Conservation (phyloP, 2,329 filamentous ascomycete species). For the Epicoccum nigrum region DNA sequence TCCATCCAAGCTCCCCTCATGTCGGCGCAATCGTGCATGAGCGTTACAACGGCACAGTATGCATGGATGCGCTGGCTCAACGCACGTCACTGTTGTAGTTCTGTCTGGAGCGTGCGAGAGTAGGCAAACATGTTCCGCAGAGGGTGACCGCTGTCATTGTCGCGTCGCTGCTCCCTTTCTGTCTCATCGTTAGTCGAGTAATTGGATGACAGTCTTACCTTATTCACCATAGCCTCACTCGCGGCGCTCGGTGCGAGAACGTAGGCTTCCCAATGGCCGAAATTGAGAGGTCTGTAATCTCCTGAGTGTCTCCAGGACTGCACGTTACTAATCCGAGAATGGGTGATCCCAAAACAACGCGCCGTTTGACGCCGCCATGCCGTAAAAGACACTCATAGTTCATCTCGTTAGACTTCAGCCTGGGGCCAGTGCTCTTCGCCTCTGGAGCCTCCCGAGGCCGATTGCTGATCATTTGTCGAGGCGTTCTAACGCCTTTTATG, state of each 20-base stretch:
- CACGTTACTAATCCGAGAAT: constrained; percentile 29
- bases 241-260: constrained; percentile 11
- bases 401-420: constrained; percentile 23
- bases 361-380: constrained; percentile 37
- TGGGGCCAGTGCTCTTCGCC: constrained; percentile 30
- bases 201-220: constrained; percentile 21
- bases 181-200: constrained; percentile 22
- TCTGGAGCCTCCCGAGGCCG: constrained; percentile 26
- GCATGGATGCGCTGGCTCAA: constrained; percentile 18
- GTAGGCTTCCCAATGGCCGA: constrained; percentile 24
- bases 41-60: constrained; percentile 9
- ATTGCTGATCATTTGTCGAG: constrained; percentile 33
- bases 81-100: constrained; percentile 7
- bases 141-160: constrained; percentile 10
- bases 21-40: constrained; percentile 13
- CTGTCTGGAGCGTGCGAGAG: constrained; percentile 4
- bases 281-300: constrained; percentile 38
- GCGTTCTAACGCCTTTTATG: constrained; percentile 30
- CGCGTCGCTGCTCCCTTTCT: constrained; percentile 22
- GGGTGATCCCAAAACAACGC: constrained; percentile 26
- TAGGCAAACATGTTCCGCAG: background rate
- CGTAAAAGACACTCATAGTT: constrained; percentile 20
- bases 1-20: constrained; percentile 3
- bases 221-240: constrained; percentile 20
- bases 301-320: constrained; percentile 22